phyloP scores from a whole-genome alignment of 2,329 filamentous ascomycete genomes.

The Aspergillus hortae region DNA sequence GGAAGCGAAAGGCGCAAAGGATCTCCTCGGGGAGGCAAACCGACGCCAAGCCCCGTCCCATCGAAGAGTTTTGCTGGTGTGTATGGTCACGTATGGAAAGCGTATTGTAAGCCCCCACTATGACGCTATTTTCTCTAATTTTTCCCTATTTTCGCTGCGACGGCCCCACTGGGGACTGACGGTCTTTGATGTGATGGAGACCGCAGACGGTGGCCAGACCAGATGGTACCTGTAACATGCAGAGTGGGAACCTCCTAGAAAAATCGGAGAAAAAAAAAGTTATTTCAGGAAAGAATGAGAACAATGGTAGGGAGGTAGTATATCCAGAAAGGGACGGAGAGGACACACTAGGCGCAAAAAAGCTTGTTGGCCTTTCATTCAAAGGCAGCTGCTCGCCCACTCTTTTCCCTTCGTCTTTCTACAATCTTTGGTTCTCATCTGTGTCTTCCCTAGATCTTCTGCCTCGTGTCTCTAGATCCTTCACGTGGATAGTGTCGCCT shows the following conservation, averaged over 20 bases:
- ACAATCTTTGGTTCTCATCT: background rate
- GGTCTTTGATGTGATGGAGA: constrained; percentile 13
- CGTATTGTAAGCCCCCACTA: constrained; percentile 21
- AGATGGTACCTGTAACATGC: constrained; percentile 20
- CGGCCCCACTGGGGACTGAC: constrained; percentile 12
- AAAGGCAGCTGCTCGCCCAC: constrained; percentile 19
- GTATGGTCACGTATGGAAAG: constrained; percentile 16
- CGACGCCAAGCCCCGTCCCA: background rate
- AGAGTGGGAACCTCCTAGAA: constrained; percentile 20
- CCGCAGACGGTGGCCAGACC: constrained; percentile 21
- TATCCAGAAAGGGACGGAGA: background rate
- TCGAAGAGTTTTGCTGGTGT: background rate
- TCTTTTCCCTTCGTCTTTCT: constrained; percentile 7
- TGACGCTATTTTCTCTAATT: constrained; percentile 21
- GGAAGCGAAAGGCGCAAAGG: background rate
- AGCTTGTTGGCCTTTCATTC: constrained; percentile 16
- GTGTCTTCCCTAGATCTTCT: constrained; percentile 5
- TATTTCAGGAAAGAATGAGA: constrained; percentile 13
- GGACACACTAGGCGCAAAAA: constrained; percentile 5
- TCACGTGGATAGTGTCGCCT: background rate
- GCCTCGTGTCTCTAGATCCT: background rate
- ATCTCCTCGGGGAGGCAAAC: background rate
- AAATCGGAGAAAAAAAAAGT: constrained; percentile 17
- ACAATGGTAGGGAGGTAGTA: constrained; percentile 1
- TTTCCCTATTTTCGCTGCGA: background rate